Base-by-base conservation (phyloP, 108 stramenopile genomes). In the Pseudonitzschia delicatissima region DNA sequence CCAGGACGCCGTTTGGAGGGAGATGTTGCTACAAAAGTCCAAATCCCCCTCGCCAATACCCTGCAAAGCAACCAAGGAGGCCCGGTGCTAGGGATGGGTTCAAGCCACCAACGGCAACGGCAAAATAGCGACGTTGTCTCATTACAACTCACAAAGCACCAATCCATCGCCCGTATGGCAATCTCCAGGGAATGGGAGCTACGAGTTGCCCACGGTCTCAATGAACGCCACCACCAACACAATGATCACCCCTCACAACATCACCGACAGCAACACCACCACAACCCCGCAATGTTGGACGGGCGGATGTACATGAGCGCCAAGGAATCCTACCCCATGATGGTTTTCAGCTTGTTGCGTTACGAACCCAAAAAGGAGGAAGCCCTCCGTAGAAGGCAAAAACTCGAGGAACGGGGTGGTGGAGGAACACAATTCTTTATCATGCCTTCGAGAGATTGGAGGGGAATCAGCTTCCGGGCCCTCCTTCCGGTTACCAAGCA, bases 331-430 rank as follows among this genome's bases (percentile, higher is more conserved):
- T 96, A 96, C 60, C 94, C 94, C 20, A 52, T 85, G 18, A 72
- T 65, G 37, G 82, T 93, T 15, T 87, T 88, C 57, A 82, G 80
- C n/a, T 61, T 86, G 13, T 76, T 91, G 33, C 86, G 87, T 58
- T 96, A 96, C 67, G 90, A 93, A 57, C 91, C 91, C 3, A 83
- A 82, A 52, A 85, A 86, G 57, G 94, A 96, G 77, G 88, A 91
- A 42, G 90, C 88, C 2, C 74, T 75, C 6, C 68, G 86, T 25
- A 42, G 86, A 26, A 62, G 93, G 49, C 85, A 87, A 64, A 91
- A 93, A 68, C 58, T 96, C 21, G 94, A 93, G 71, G 88, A 88
- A 21, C 73, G 81, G 34, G 90, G 91, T 61, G 94, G 91, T 44
- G 94, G 91, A 50, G 90, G 88, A 4, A 82, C 83, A 27, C 85